These are phyloP conservation scores for Clavispora fructus DNA, from an alignment of 805 yeast species.

Conservation along the genomic window DNA sequence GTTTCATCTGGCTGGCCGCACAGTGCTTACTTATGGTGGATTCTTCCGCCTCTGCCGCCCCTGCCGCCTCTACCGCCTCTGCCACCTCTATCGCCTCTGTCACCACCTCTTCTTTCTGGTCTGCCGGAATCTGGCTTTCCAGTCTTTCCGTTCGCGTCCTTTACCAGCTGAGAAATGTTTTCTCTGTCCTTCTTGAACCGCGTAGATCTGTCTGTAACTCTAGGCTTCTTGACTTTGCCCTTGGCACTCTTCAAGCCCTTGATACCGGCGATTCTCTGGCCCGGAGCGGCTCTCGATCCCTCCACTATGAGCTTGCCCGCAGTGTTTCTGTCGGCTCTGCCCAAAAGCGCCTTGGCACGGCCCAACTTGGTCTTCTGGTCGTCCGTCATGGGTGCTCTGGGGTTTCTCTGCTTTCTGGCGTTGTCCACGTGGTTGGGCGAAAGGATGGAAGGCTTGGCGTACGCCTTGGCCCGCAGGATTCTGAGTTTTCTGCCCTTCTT, in stretches of 20 bases:
- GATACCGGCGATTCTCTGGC: constrained; percentile 54
- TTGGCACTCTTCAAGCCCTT: constrained; percentile 47
- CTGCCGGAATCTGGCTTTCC: background rate
- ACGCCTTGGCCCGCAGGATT: constrained; percentile 52
- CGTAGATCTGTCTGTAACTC: constrained; percentile 51
- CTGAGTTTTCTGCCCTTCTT: constrained; percentile 59
- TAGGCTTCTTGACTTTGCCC: constrained; percentile 48
- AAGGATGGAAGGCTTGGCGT: constrained; percentile 36
- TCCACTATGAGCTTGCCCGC: constrained; percentile 60
- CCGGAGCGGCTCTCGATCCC: constrained; percentile 75
- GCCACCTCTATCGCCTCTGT: background rate
- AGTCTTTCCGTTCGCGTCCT: background rate
- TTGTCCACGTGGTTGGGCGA: constrained; percentile 42
- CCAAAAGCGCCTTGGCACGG: constrained; percentile 68
- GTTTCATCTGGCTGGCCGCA: background rate
- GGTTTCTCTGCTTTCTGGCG: constrained; percentile 20
- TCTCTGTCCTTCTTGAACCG: constrained; percentile 42
- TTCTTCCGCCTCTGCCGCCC: background rate
- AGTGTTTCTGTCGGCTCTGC: constrained; percentile 73
- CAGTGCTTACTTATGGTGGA: background rate
- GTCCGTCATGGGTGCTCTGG: constrained; percentile 43
- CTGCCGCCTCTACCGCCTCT: background rate
- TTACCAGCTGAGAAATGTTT: constrained; percentile 8
- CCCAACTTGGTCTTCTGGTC: constrained; percentile 74
- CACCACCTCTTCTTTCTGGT: background rate